Conservation (phyloP, 108 stramenopile species). For the Skeletonema tropicum region DNA sequence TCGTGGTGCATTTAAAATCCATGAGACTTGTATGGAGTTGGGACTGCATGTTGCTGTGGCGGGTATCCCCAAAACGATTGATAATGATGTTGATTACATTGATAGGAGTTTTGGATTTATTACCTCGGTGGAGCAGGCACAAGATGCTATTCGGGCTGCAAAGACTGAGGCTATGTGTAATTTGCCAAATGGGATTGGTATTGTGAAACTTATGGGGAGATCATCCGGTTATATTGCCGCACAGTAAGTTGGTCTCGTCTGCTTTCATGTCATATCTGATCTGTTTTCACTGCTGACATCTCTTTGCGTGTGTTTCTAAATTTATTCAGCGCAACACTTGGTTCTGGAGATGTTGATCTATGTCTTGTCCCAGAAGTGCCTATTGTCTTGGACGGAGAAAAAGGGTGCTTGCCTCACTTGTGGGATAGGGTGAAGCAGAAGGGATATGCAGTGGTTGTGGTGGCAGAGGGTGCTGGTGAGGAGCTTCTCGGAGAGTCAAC, state of each 20-base stretch:
- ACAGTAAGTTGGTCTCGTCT: constrained; percentile 30
- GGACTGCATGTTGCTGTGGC: constrained; percentile 94
- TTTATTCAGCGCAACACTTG: constrained; percentile 74
- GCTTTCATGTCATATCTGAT: neutral
- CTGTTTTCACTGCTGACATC: neutral
- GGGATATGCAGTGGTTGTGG: constrained; percentile 98
- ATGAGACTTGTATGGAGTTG: constrained; percentile 89
- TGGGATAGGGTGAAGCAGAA: constrained; percentile 82
- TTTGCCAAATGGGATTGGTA: constrained; percentile 94
- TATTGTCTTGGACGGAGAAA: constrained; percentile 88
- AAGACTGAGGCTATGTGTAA: constrained; percentile 96
- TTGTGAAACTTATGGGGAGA: constrained; percentile 98
- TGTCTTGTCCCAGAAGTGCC: constrained; percentile 97
- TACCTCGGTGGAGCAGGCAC: constrained; percentile 92
- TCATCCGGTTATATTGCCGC: constrained; percentile 94
- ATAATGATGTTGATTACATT: constrained; percentile 95
- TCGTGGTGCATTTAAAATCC: constrained; percentile 90
- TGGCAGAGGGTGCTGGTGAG: constrained; percentile 98
- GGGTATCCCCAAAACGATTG: constrained; percentile 93
- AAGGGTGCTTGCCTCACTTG: constrained; percentile 93
- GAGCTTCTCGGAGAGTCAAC: constrained; percentile 88
- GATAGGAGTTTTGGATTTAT: constrained; percentile 96
- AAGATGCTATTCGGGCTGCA: constrained; percentile 84
- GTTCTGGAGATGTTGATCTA: constrained; percentile 91
- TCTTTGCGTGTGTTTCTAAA: no score